These are phyloP conservation scores for Vigna unguiculata DNA, from an alignment of 306 rosid genomes.

Conservation along the genomic window DNA sequence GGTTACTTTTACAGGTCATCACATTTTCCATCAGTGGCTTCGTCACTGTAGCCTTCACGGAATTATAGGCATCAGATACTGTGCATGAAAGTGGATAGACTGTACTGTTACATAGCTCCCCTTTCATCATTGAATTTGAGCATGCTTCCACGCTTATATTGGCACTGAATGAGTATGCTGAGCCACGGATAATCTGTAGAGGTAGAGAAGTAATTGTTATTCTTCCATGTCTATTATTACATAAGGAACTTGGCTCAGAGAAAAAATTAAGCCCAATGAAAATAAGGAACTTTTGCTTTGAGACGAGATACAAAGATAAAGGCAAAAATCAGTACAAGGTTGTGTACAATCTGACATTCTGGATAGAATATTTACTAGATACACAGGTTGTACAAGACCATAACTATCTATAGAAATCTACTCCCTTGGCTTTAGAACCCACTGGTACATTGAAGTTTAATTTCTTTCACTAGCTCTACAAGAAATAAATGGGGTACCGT, in stretches of 20 bases:
- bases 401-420: not conserved
- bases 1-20: conserved; percentile 68
- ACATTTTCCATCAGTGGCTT: conserved; percentile 52
- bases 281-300: not conserved
- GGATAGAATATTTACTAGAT: conserved; percentile 9
- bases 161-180: conserved; percentile 73
- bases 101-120: conserved; percentile 83
- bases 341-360: conserved; percentile 18
- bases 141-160: conserved; percentile 90
- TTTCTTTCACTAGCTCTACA: conserved; percentile 9
- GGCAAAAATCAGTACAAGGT: not conserved
- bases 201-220: conserved; percentile 25
- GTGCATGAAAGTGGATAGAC: conserved; percentile 78
- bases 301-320: not conserved
- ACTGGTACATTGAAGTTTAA: not conserved
- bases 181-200: conserved; percentile 78
- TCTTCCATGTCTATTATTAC: conserved; percentile 13
- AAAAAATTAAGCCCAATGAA: conserved; percentile 8
- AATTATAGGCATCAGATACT: conserved; percentile 47
- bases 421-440: not conserved
- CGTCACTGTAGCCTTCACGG: conserved; percentile 44
- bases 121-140: conserved; percentile 68
- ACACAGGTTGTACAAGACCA: not conserved
- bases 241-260: conserved; percentile 11
- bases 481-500: conserved; percentile 7